Conservation (phyloP, 768 basidiomycete genomes). For the Porpolomopsis calyptriformis region DNA sequence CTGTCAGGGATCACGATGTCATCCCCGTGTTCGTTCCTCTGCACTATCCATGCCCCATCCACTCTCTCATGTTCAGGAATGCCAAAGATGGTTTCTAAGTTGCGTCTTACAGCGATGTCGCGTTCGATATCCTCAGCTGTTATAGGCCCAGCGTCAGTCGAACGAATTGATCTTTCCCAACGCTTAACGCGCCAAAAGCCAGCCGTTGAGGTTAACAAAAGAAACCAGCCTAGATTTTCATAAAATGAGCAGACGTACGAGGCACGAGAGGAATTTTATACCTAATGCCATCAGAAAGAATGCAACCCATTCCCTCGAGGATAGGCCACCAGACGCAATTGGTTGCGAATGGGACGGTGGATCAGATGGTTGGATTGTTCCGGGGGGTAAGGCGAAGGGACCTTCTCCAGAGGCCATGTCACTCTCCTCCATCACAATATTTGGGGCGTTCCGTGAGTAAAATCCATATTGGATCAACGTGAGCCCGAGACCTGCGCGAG, state of each 20-base stretch:
- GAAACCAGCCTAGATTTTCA: conserved; percentile 67
- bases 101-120: conserved; percentile 40
- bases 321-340: conserved; percentile 20
- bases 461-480: conserved; percentile 92
- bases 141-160: conserved; percentile 21
- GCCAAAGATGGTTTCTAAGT: conserved; percentile 44
- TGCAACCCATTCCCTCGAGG: conserved; percentile 79
- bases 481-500: conserved; percentile 88
- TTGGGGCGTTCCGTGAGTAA: conserved; percentile 40
- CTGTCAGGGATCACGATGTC: conserved; percentile 20
- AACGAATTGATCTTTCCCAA: conserved; percentile 66
- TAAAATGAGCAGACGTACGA: conserved; percentile 2
- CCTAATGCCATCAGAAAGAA: conserved; percentile 88
- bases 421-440: conserved; percentile 14
- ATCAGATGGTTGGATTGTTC: conserved; percentile 1
- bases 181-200: conserved; percentile 79
- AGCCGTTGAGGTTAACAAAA: conserved; percentile 73
- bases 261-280: conserved; percentile 18
- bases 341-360: conserved; percentile 14
- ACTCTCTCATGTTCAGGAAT: conserved; percentile 1
- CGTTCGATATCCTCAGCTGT: conserved; percentile 39
- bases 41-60: background rate
- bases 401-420: background rate
- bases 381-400: background rate
- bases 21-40: background rate